A percentile compares a stretch with the other conserved stretches of the same genome.
Evolutionary conservation across 768 basidiomycete genomes (phyloP).

Genomic region (Xerocomus spinulosus): DNA sequence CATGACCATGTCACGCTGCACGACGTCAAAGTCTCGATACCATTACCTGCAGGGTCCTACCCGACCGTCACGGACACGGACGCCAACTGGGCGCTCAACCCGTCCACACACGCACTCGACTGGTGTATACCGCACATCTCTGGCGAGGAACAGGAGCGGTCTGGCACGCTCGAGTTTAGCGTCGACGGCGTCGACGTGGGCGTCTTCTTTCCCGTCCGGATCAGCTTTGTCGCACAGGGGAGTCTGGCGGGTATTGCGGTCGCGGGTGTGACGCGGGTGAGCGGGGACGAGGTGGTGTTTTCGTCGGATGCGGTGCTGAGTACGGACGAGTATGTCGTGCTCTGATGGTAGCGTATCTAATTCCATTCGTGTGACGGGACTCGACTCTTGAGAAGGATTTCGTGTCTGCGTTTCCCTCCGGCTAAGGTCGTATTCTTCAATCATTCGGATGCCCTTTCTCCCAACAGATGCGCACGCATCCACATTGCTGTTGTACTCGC

Average conservation of each 20-base stretch:
- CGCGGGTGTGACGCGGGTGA: slow-evolving; percentile 50
- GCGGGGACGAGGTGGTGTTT: slow-evolving; percentile 45
- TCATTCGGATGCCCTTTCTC: too few relatives aligned
- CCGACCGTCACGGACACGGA: slow-evolving; percentile 71
- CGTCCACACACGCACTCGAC: slow-evolving; percentile 72
- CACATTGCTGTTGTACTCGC: too few relatives aligned
- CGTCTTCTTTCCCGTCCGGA: slow-evolving; percentile 89
- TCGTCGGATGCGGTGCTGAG: slow-evolving; percentile 54
- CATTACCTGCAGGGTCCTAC: slow-evolving; percentile 83
- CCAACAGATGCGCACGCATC: too few relatives aligned
- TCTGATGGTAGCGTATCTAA: slow-evolving; percentile 26
- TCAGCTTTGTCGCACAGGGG: slow-evolving; percentile 75
- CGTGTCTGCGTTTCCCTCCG: too few relatives aligned
- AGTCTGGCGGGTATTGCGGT: slow-evolving; percentile 77
- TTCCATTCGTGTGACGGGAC: too few relatives aligned
- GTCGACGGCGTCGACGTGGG: slow-evolving; percentile 79
- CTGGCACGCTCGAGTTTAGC: slow-evolving; percentile 88
- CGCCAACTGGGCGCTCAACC: slow-evolving; percentile 77
- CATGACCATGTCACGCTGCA: slow-evolving; percentile 74
- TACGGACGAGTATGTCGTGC: slow-evolving; percentile 55
- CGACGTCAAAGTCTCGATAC: slow-evolving; percentile 87
- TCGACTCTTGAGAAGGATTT: too few relatives aligned
- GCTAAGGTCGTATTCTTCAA: too few relatives aligned
- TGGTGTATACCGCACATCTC: slow-evolving; percentile 79
- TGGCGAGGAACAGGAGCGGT: slow-evolving; percentile 43